A percentile compares a stretch with the other conserved stretches of the same genome.
Evolutionary conservation across 106 monocot genomes (phyloP).

Genomic region (Gastrodia elata): DNA sequence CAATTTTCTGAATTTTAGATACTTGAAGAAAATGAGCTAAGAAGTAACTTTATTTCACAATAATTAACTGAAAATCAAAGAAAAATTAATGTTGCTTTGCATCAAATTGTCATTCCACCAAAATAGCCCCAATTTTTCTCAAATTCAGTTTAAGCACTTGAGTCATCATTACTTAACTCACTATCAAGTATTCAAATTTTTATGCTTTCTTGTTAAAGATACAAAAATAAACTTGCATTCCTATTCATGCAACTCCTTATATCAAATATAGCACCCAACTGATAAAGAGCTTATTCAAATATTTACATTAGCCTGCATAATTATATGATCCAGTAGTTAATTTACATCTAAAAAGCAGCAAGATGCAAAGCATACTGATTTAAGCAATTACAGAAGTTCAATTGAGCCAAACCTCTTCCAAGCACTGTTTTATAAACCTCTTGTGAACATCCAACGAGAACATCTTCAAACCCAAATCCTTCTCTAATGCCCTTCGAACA

Average conservation of each 20-base stretch:
- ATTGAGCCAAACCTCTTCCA: slow-evolving; percentile 55
- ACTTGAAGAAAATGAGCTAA: background rate
- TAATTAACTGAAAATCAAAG: no score
- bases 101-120: background rate
- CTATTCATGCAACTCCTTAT: background rate
- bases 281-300: background rate
- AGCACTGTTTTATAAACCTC: slow-evolving; percentile 68
- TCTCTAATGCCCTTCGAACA: slow-evolving; percentile 81
- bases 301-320: background rate
- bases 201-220: background rate
- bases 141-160: background rate
- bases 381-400: background rate
- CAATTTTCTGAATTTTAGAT: background rate
- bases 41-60: no score
- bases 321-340: background rate
- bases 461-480: slow-evolving; percentile 60
- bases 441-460: slow-evolving; percentile 71
- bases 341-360: background rate
- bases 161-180: background rate
- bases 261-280: background rate
- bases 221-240: background rate
- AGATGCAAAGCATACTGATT: background rate
- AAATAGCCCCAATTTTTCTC: background rate
- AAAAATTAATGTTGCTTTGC: background rate
- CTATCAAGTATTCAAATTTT: background rate